These are phyloP conservation scores for Diaporthe capsici DNA, from an alignment of 2,329 filamentous ascomycete species.

Conservation along the genomic window DNA sequence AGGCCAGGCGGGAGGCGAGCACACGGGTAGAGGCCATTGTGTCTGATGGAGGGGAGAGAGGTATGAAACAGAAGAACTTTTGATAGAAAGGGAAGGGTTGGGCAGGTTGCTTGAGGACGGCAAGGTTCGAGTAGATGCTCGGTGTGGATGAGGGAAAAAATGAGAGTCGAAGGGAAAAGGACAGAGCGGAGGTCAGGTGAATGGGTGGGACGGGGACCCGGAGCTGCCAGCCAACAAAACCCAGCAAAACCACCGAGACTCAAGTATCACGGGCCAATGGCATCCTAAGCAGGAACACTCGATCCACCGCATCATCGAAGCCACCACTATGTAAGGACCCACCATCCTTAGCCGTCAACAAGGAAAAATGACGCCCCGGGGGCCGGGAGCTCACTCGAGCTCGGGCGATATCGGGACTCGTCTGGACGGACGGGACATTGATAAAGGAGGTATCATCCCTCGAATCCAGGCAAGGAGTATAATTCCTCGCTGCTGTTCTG, in stretches of 20 bases:
- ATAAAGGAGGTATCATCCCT: slow-evolving; percentile 34
- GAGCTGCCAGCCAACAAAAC: slow-evolving; percentile 43
- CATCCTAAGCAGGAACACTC: slow-evolving; percentile 43
- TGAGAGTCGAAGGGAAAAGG: slow-evolving; percentile 49
- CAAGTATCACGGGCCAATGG: slow-evolving; percentile 49
- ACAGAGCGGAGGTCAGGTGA: slow-evolving; percentile 45
- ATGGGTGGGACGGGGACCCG: slow-evolving; percentile 42
- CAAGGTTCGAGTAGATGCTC: slow-evolving; percentile 47
- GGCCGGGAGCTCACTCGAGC: slow-evolving; percentile 36
- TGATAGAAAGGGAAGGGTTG: slow-evolving; percentile 52
- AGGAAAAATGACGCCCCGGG: slow-evolving; percentile 45
- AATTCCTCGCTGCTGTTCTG: not conserved
- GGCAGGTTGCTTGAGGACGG: slow-evolving; percentile 44
- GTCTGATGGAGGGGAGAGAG: slow-evolving; percentile 66
- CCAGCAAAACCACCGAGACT: slow-evolving; percentile 45
- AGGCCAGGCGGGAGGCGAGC: slow-evolving; percentile 82
- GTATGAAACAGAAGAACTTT: slow-evolving; percentile 57
- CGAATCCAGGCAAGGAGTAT: not conserved
- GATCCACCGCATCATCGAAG: slow-evolving; percentile 43
- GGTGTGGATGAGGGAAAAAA: slow-evolving; percentile 43
- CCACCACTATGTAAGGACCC: slow-evolving; percentile 45
- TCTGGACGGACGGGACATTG: slow-evolving; percentile 10
- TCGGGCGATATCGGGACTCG: slow-evolving; percentile 43
- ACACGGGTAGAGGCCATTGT: slow-evolving; percentile 86
- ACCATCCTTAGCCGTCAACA: slow-evolving; percentile 43